A percentile compares a stretch with the other conserved stretches of the same genome.
Conservation (phyloP, 2,329 filamentous ascomycete genomes). For the Curvularia hawaiiensis region DNA sequence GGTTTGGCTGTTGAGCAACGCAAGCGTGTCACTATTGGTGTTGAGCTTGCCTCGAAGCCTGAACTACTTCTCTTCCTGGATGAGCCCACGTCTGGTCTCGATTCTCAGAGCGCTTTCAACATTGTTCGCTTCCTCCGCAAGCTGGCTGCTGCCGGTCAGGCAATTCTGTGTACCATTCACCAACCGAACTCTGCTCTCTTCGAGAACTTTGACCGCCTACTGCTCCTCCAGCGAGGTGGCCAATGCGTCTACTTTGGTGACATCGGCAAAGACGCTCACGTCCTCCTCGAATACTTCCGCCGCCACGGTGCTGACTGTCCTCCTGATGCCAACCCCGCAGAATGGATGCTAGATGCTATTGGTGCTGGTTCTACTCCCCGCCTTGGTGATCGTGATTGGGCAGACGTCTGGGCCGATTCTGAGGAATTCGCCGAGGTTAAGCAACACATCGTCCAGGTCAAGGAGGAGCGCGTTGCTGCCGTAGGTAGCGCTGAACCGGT, state of each 20-base stretch:
- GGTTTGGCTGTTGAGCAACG: conserved; percentile 70
- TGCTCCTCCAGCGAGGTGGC: conserved; percentile 79
- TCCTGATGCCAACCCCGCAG: conserved; percentile 61
- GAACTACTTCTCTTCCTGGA: conserved; percentile 78
- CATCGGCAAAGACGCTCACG: conserved; percentile 74
- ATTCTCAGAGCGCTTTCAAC: conserved; percentile 74
- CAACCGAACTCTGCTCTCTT: conserved; percentile 87
- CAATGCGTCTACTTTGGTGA: conserved; percentile 86
- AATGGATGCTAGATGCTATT: conserved; percentile 87
- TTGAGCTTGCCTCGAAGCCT: conserved; percentile 68
- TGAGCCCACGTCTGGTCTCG: conserved; percentile 77
- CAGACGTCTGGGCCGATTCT: conserved; percentile 76
- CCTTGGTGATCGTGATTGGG: conserved; percentile 78
- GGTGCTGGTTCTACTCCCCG: conserved; percentile 75
- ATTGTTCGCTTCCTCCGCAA: conserved; percentile 80
- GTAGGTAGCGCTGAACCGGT: conserved; percentile 51
- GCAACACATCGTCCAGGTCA: conserved; percentile 69
- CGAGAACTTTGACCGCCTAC: conserved; percentile 82
- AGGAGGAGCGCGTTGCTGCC: conserved; percentile 61
- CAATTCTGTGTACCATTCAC: conserved; percentile 89
- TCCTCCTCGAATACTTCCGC: conserved; percentile 65
- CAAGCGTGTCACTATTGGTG: conserved; percentile 64
- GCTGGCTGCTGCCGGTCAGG: conserved; percentile 78
- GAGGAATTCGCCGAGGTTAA: conserved; percentile 72
- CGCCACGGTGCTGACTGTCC: conserved; percentile 64